Evolutionary conservation across 257 asterid species (phyloP).

Genomic region (Solanum megistacrolobum): DNA sequence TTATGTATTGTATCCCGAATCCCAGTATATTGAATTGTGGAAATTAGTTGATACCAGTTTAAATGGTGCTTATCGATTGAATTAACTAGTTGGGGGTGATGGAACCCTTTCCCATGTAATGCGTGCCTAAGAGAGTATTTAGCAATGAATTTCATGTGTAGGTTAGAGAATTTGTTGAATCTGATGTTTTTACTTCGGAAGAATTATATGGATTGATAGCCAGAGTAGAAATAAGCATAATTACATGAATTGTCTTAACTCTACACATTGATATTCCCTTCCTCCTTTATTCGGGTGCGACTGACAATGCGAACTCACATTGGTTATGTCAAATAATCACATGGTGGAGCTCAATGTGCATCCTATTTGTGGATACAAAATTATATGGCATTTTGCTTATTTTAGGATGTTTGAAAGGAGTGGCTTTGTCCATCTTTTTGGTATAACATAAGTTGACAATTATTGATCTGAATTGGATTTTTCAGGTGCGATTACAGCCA

Average conservation of each 20-base stretch:
- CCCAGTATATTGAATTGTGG: neutral
- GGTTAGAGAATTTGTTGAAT: neutral
- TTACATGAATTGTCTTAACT: neutral
- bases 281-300: neutral
- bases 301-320: neutral
- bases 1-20: neutral
- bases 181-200: neutral
- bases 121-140: neutral
- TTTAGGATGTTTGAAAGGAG: neutral
- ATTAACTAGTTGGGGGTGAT: neutral
- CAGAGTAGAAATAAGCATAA: neutral
- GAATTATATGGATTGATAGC: neutral
- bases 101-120: neutral
- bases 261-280: neutral
- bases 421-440: neutral
- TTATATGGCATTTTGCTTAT: neutral
- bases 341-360: neutral
- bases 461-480: neutral
- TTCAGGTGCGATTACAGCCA: constrained; percentile 62
- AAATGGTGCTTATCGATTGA: neutral
- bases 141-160: neutral
- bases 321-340: neutral
- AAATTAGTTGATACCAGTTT: neutral
- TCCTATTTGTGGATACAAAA: neutral
- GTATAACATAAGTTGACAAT: neutral